Conservation (phyloP, 2,329 filamentous ascomycete genomes). For the Fusarium sp. region DNA sequence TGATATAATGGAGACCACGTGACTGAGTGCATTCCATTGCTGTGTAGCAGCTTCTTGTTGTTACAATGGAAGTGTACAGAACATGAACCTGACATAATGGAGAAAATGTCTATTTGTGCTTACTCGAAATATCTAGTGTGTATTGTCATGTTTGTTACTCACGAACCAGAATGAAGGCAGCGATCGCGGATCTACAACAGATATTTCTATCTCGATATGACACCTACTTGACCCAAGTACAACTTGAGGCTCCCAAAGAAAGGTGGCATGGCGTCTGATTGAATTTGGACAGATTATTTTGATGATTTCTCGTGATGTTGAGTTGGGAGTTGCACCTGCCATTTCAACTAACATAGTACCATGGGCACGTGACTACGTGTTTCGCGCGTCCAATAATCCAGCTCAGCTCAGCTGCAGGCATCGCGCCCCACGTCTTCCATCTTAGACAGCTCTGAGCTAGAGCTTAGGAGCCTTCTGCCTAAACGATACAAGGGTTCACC, state of each 20-base stretch:
- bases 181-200: background rate
- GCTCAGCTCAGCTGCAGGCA: background rate
- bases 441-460: background rate
- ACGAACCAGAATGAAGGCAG: background rate
- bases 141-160: background rate
- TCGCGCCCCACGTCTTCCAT: slow-evolving; percentile 2
- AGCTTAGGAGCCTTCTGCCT: slow-evolving; percentile 41
- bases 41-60: background rate
- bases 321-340: background rate
- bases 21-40: slow-evolving; percentile 7
- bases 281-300: background rate
- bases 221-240: background rate
- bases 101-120: background rate
- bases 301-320: background rate
- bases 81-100: background rate
- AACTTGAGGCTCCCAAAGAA: background rate
- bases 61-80: background rate
- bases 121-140: background rate
- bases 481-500: slow-evolving; percentile 39
- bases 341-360: background rate
- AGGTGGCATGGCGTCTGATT: background rate
- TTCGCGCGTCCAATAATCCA: background rate
- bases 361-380: background rate
- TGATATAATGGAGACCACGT: slow-evolving; percentile 49
- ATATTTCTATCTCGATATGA: background rate